Percentiles rank a stretch among this genome's conserved stretches.
Evolutionary conservation across 2,329 filamentous ascomycete species (phyloP).

Genomic region (Hymenoscyphus occultus): DNA sequence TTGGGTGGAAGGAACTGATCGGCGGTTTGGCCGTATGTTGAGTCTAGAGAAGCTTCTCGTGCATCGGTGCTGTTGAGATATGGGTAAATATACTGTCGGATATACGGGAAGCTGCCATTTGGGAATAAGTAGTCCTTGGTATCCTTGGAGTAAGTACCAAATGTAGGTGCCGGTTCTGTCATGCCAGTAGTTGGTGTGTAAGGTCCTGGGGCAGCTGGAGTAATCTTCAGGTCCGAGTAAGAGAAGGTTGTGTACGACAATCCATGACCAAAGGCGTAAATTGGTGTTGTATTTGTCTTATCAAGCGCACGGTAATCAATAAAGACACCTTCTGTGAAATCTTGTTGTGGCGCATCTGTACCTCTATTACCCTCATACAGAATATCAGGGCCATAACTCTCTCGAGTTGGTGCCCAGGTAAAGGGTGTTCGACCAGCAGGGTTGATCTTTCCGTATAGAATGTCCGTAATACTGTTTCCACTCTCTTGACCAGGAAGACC

Average conservation of each 20-base stretch:
- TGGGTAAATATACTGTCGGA: slow-evolving; percentile 53
- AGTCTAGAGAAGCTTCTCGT: slow-evolving; percentile 48
- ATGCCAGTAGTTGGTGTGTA: slow-evolving; percentile 55
- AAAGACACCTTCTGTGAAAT: slow-evolving; percentile 75
- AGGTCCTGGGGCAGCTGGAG: slow-evolving; percentile 21
- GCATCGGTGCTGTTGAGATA: slow-evolving; percentile 50
- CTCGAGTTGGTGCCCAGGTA: slow-evolving; percentile 67
- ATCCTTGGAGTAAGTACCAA: slow-evolving; percentile 61
- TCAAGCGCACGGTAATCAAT: slow-evolving; percentile 82
- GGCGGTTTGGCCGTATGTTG: slow-evolving; percentile 32
- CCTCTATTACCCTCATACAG: slow-evolving; percentile 63
- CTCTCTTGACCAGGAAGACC: slow-evolving; percentile 81
- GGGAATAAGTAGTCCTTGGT: slow-evolving; percentile 68
- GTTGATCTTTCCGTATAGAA: slow-evolving; percentile 80
- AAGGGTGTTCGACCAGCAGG: slow-evolving; percentile 76
- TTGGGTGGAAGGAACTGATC: slow-evolving; percentile 42
- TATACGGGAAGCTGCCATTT: slow-evolving; percentile 45
- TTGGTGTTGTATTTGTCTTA: slow-evolving; percentile 56
- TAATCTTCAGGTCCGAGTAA: slow-evolving; percentile 63
- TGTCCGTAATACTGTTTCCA: slow-evolving; percentile 73
- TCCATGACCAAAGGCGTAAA: slow-evolving; percentile 80
- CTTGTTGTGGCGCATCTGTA: slow-evolving; percentile 61
- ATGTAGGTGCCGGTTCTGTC: slow-evolving; percentile 60
- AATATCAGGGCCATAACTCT: slow-evolving; percentile 43
- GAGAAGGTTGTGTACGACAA: slow-evolving; percentile 77